Evolutionary conservation across 2,329 filamentous ascomycete genomes (phyloP).

Genomic region (Trichophyton schoenleinii): DNA sequence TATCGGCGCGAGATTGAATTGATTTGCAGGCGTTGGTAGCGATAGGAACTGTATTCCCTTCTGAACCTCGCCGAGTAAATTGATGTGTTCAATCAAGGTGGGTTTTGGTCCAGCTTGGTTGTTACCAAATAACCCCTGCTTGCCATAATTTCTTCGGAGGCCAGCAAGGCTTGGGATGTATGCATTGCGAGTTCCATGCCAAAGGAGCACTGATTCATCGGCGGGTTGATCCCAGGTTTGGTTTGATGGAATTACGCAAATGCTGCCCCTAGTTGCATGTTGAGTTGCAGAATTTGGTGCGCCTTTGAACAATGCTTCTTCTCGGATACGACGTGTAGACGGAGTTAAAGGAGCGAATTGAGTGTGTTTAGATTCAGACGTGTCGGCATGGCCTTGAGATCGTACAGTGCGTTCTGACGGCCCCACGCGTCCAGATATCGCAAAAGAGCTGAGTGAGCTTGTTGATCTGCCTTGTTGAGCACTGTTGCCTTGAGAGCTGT

Average conservation of each 20-base stretch:
- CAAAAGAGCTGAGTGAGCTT: conserved; percentile 31
- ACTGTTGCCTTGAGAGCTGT: conserved; percentile 28
- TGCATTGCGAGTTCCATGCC: conserved; percentile 30
- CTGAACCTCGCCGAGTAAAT: conserved; percentile 30
- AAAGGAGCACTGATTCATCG: conserved; percentile 35
- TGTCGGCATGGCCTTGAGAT: conserved; percentile 15
- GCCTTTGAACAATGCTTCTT: conserved; percentile 34
- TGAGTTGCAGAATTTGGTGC: conserved; percentile 18
- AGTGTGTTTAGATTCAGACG: conserved; percentile 20
- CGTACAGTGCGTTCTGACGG: conserved; percentile 12
- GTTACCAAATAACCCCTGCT: conserved; percentile 28
- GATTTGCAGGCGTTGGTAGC: conserved; percentile 10
- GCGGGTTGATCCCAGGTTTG: conserved; percentile 24
- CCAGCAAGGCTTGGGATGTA: conserved; percentile 33
- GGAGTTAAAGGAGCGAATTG: conserved; percentile 37
- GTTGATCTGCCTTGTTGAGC: conserved; percentile 29
- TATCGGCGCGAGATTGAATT: conserved; percentile 15
- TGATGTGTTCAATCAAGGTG: conserved; percentile 27
- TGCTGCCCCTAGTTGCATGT: conserved; percentile 25
- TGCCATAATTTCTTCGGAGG: conserved; percentile 32
- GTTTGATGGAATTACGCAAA: conserved; percentile 30
- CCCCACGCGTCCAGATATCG: conserved; percentile 30
- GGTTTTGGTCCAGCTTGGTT: conserved; percentile 29
- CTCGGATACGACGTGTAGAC: conserved; percentile 34
- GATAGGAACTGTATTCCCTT: conserved; percentile 29